phyloP scores from a whole-genome alignment of 164 flowering plant genomes.

The Kingdonia uniflora region DNA sequence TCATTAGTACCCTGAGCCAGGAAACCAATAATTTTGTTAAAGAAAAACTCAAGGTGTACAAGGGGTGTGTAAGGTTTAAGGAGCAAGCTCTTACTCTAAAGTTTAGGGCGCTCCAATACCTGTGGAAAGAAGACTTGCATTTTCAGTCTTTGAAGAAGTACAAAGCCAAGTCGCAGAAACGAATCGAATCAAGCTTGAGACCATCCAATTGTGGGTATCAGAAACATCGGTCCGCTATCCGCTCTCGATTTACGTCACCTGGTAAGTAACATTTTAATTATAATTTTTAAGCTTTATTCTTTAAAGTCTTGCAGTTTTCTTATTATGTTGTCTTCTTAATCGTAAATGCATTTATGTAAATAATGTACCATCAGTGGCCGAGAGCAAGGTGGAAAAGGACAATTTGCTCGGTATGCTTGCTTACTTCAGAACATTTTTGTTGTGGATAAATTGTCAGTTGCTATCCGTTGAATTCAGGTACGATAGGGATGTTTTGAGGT shows the following conservation, averaged over 20 bases:
- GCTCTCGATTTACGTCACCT: conserved; percentile 44
- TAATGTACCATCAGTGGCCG: too few relatives aligned
- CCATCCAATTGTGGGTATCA: conserved; percentile 28
- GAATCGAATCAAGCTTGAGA: conserved; percentile 40
- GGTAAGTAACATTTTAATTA: conserved; percentile 18
- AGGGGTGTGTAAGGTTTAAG: conserved; percentile 45
- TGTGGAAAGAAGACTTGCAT: conserved; percentile 78
- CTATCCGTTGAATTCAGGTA: too few relatives aligned
- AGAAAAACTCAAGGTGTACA: conserved; percentile 36
- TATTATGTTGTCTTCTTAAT: too few relatives aligned
- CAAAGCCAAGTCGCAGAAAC: conserved; percentile 59
- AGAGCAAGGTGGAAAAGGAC: too few relatives aligned
- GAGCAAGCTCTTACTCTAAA: conserved; percentile 64
- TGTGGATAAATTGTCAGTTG: too few relatives aligned
- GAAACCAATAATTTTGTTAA: conserved; percentile 20
- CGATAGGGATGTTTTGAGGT: too few relatives aligned
- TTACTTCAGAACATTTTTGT: too few relatives aligned
- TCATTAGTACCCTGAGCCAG: conserved; percentile 4
- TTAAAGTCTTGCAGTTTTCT: neutral
- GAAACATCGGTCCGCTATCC: conserved; percentile 58
- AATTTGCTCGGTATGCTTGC: too few relatives aligned
- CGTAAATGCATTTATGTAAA: too few relatives aligned
- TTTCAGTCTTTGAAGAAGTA: conserved; percentile 48
- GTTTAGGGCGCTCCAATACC: conserved; percentile 51
- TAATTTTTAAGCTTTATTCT: too few relatives aligned